These are phyloP conservation scores for Guadua angustifolia DNA, from an alignment of 176 grass and related monocot species.

Conservation along the genomic window DNA sequence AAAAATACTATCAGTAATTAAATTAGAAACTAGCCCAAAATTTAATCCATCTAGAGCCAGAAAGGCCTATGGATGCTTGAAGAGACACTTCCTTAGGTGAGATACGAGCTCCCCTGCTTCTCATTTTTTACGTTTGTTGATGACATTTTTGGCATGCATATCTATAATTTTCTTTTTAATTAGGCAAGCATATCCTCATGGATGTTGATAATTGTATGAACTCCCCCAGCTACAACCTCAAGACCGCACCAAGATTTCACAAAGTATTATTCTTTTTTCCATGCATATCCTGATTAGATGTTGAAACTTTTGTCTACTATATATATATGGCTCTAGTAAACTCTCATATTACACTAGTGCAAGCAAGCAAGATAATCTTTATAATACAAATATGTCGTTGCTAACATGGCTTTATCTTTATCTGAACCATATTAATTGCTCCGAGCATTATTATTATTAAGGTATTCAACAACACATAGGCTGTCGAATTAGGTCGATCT, in stretches of 20 bases:
- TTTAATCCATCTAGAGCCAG: too few relatives aligned
- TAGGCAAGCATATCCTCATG: neutral
- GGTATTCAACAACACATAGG: neutral
- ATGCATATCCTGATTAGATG: slow-evolving; percentile 16
- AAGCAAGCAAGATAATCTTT: slow-evolving; percentile 1
- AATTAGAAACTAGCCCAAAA: too few relatives aligned
- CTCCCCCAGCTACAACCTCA: slow-evolving; percentile 34
- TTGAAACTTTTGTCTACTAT: slow-evolving; percentile 13
- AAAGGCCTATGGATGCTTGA: too few relatives aligned
- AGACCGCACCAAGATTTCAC: neutral
- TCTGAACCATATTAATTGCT: neutral
- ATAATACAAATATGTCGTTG: neutral
- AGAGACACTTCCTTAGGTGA: too few relatives aligned
- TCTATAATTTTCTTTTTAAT: neutral
- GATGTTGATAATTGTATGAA: slow-evolving; percentile 30
- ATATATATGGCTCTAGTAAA: neutral
- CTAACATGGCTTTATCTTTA: neutral
- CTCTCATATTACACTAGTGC: neutral
- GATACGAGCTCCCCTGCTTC: too few relatives aligned
- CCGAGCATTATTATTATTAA: too few relatives aligned
- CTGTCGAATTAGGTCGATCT: neutral
- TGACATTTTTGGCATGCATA: too few relatives aligned
- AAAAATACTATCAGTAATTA: too few relatives aligned
- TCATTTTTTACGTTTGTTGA: neutral
- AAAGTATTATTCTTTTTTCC: neutral